Evolutionary conservation across 129 eudicot species (phyloP), one percentile per base, ranked within the genome.

Genomic region (Lactuca sativa): DNA sequence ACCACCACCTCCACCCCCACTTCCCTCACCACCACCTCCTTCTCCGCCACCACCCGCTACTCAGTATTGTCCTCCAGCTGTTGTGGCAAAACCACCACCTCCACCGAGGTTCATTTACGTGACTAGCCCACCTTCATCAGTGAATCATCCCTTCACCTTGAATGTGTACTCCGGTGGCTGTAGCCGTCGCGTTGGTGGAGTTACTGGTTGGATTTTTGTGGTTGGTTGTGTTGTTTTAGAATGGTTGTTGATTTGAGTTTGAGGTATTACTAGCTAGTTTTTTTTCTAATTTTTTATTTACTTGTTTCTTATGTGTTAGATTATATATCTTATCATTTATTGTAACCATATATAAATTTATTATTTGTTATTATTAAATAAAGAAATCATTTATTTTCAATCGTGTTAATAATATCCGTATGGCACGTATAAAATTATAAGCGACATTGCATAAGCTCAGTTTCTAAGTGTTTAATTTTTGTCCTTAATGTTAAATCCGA

Each of bases 61-160:
- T 59, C 80, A 56, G 58, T 57, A 51, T 52, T 82, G 86, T 56
- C 73, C 73, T 30, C 86, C 79, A 12, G 71, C 47, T 62, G 74
- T 57, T 3, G 66, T 30, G 3, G 43, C 47, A 52, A 64, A 59
- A 56, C 66, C 82, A 5, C 92, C 91, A 33, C 85, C 92, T 11
- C 95, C 95, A 9, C 90, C 95, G 4, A 80, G 95, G 51, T 85
- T 85, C 58, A 30, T 78, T 58, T 82, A 62, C 64, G 74, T 48
- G 7, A 74, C 86, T 9, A 47, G 69, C 68, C 80, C 82, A 32
- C 86, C 86, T 13, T 59, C 74, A 17, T 63, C 75, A 34, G 64
- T 69, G 60, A 74, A 88, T 55, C 95, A 75, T 66, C 86, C 88
- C 21, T 77, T 62, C 61, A 73, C 77, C 25, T 67, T 86, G 78